Conservation (phyloP, 345 rosid genomes). For the Aegle marmelos region DNA sequence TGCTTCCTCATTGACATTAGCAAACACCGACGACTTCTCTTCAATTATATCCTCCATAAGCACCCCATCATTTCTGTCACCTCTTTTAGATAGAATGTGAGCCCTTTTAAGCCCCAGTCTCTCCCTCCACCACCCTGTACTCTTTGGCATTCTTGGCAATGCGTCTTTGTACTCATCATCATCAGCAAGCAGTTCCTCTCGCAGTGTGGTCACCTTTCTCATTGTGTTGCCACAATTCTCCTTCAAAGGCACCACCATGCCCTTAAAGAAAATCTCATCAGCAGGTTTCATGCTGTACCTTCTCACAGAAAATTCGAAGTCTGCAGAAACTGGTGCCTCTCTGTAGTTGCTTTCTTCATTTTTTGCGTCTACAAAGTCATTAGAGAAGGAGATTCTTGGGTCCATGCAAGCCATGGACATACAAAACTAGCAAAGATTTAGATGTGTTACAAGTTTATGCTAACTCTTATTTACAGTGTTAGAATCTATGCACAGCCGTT, state of each 20-base stretch:
- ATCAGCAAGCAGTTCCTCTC: constrained; percentile 54
- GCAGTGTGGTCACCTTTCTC: constrained; percentile 63
- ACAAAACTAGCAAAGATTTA: constrained; percentile 1
- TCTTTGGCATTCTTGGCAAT: constrained; percentile 30
- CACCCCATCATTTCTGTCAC: constrained; percentile 19
- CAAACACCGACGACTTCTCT: constrained; percentile 28
- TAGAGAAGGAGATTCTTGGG: constrained; percentile 95
- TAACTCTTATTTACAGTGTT: constrained; percentile 6
- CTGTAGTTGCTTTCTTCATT: constrained; percentile 46
- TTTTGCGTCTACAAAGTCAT: constrained; percentile 57
- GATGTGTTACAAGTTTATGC: constrained; percentile 11
- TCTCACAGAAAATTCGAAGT: constrained; percentile 66
- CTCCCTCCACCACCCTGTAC: constrained; percentile 57
- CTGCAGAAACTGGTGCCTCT: constrained; percentile 85
- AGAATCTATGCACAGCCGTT: constrained; percentile 36
- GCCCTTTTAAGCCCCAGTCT: constrained; percentile 39
- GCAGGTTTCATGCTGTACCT: constrained; percentile 60
- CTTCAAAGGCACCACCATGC: constrained; percentile 62
- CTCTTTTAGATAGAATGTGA: constrained; percentile 21
- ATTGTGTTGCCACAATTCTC: constrained; percentile 29
- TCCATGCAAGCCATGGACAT: constrained; percentile 45
- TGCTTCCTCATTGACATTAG: constrained; percentile 10
- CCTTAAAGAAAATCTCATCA: constrained; percentile 77
- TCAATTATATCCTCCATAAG: constrained; percentile 37
- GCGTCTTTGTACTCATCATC: constrained; percentile 23